Conservation (phyloP, 1,284 basidiomycete genomes). For the Sanghuangporus baumii region DNA sequence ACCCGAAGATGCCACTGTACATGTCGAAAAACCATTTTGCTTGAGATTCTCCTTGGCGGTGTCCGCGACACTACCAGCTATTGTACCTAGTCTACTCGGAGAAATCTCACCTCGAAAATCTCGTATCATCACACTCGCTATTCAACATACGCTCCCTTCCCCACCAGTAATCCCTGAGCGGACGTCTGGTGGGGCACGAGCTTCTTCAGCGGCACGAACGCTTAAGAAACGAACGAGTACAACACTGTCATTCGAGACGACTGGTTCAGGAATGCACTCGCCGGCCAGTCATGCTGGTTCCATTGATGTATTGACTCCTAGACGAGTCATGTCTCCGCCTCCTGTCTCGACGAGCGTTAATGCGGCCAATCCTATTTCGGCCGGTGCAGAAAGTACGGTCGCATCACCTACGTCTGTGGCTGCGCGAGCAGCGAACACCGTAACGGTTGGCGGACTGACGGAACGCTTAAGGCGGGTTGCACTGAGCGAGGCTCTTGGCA, state of each 20-base stretch:
- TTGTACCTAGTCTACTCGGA: slow-evolving; percentile 22
- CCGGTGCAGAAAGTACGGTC: slow-evolving; percentile 3
- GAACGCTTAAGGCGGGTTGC: slow-evolving; percentile 13
- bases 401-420: slow-evolving; percentile 5
- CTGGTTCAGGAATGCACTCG: slow-evolving; percentile 7
- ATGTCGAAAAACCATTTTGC: slow-evolving; percentile 52
- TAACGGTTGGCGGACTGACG: slow-evolving; percentile 6
- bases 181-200: slow-evolving; percentile 15
- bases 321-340: slow-evolving; percentile 13
- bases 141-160: slow-evolving; percentile 46
- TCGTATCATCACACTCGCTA: slow-evolving; percentile 45
- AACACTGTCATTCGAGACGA: slow-evolving; percentile 8
- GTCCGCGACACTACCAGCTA: slow-evolving; percentile 30
- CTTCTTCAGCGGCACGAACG: slow-evolving; percentile 1
- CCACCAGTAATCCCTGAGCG: slow-evolving; percentile 20
- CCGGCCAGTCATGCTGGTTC: slow-evolving; percentile 14
- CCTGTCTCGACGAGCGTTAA: neutral
- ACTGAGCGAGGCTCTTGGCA: slow-evolving; percentile 11
- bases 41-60: slow-evolving; percentile 44
- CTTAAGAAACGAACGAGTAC: slow-evolving; percentile 7
- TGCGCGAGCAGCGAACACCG: neutral
- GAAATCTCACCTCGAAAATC: neutral
- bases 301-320: slow-evolving; percentile 14
- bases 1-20: slow-evolving; percentile 36
- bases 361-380: neutral